Evolutionary conservation across 169 alveolate species (phyloP).

Genomic region (Amoebophrya sp.): DNA sequence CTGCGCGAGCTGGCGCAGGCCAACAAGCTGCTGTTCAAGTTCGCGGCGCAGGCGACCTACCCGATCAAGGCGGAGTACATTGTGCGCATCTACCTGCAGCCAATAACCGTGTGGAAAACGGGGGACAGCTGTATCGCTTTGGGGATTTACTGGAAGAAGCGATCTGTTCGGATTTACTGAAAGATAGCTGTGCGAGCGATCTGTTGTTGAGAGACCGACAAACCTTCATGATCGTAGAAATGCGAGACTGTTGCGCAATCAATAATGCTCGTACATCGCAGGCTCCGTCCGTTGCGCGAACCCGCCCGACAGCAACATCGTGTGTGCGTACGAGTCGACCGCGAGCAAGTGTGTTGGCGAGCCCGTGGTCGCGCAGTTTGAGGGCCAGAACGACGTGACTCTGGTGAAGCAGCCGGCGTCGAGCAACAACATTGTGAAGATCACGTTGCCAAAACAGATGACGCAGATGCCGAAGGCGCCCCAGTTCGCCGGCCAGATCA

Average conservation of each 20-base stretch:
- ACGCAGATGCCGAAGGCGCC: not conserved
- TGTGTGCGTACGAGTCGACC: not conserved
- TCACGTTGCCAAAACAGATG: not conserved
- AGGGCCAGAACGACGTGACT: not conserved
- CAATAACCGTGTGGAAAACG: not conserved
- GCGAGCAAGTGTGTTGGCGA: not conserved
- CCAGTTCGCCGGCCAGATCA: not conserved
- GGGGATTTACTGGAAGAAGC: no score
- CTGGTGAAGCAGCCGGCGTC: not conserved
- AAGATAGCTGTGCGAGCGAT: not conserved
- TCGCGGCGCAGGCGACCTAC: not conserved
- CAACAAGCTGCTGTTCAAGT: not conserved
- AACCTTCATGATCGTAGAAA: no score
- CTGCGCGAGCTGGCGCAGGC: not conserved
- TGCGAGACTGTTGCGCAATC: no score
- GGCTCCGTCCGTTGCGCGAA: not conserved
- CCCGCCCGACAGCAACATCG: not conserved
- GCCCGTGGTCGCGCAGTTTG: constrained; percentile 5
- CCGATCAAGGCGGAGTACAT: not conserved
- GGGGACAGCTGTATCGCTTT: not conserved
- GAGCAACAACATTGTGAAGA: constrained; percentile 1
- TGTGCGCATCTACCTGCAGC: not conserved
- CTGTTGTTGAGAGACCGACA: no score
- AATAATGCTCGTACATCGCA: no score
- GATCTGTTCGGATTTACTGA: not conserved